Evolutionary conservation across 2,329 filamentous ascomycete genomes (phyloP).

Genomic region (Davidsoniella neocaledoniae): DNA sequence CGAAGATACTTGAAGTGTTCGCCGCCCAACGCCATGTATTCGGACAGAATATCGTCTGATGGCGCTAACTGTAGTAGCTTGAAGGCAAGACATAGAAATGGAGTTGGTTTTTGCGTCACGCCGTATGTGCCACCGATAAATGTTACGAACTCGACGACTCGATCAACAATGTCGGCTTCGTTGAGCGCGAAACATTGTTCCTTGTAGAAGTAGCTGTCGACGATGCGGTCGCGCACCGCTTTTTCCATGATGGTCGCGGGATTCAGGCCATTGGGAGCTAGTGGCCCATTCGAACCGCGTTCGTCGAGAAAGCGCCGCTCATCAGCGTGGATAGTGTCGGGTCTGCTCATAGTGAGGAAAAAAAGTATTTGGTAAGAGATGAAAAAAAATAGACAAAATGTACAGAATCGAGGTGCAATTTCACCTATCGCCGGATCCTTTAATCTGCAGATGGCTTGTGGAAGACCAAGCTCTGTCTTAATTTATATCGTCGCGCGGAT

Average conservation of each 20-base stretch:
- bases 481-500: too few species aligned
- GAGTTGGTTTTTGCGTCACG: slow-evolving; percentile 66
- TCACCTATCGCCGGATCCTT: too few species aligned
- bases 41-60: slow-evolving; percentile 56
- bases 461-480: too few species aligned
- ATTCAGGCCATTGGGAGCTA: slow-evolving; percentile 77
- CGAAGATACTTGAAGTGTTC: slow-evolving; percentile 74
- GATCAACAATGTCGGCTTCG: slow-evolving; percentile 65
- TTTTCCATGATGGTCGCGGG: slow-evolving; percentile 94
- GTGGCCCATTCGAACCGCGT: slow-evolving; percentile 58
- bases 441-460: too few species aligned
- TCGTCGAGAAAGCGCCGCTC: slow-evolving; percentile 74
- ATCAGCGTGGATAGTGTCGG: slow-evolving; percentile 54
- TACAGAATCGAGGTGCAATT: not conserved
- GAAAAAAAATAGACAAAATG: not conserved
- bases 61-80: slow-evolving; percentile 85
- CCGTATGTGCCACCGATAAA: slow-evolving; percentile 85
- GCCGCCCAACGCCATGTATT: slow-evolving; percentile 63
- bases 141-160: slow-evolving; percentile 64
- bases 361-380: not conserved
- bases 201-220: slow-evolving; percentile 94
- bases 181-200: slow-evolving; percentile 97
- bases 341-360: slow-evolving; percentile 7
- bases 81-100: slow-evolving; percentile 86
- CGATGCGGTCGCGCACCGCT: slow-evolving; percentile 84